Evolutionary conservation across 2,329 filamentous ascomycete species (phyloP), one percentile per base, ranked within the genome.

Genomic region (Aspergillus fumigatus): DNA sequence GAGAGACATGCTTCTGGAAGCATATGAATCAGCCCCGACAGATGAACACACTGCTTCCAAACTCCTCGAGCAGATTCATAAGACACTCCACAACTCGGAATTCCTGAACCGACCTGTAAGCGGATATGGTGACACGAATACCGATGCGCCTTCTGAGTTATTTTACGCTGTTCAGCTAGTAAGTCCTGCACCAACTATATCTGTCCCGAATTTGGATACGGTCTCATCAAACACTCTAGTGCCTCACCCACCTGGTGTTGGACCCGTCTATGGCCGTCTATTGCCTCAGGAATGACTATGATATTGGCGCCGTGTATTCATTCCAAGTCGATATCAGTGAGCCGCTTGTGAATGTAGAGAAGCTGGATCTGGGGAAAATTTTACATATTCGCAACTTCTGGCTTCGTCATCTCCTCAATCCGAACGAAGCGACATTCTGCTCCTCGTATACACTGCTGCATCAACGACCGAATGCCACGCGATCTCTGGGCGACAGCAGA

Each of bases 341-440:
- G 2, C 55, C 64, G 3, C 59, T 67, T 14, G 60, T 69, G 21
- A 35, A 57, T 3, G 53, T 61, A 3, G 54, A 61, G 0, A 51
- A 58, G 1, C 55, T 75, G 3, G 61, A 75, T 45, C 59, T 75
- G 4, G 21, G 60, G 26, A 65, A 61, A 7, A 48, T 77, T n/a
- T 54, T 77, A 25, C 70, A 75, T 41, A 70, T 77, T 19, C 70
- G 74, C 14, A 74, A 74, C 56, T 77, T 77, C 56, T 78, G 74
- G 74, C 70, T 75, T 38, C 66, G 70, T 3, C 74, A 77, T 59
- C 56, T 78, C 7, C 64, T 73, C 9, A 70, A 66, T 23, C 41
- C 55, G 0, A 53, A 58, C 9, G 70, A 73, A 51, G 57, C 60
- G 5, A 68, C 66, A 0, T 74, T 67, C 49, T 50, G 64, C 48